These are phyloP conservation scores for Aspergillus bridgeri DNA, from an alignment of 495 filamentous ascomycete species.

Conservation along the genomic window DNA sequence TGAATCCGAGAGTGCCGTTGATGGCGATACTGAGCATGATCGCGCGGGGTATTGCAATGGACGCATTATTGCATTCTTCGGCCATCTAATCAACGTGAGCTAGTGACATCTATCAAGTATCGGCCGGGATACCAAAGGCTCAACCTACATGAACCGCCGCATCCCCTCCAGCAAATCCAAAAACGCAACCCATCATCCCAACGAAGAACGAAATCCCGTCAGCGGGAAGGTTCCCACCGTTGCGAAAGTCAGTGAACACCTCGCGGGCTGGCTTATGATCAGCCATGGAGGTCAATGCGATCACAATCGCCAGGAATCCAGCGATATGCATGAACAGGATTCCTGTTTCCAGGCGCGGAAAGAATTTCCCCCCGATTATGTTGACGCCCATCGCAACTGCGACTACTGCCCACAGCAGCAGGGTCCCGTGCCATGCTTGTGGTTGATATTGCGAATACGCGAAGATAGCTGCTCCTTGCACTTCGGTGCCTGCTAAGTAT, in stretches of 20 bases:
- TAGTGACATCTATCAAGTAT: background rate
- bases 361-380: slow-evolving; percentile 30
- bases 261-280: slow-evolving; percentile 33
- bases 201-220: slow-evolving; percentile 42
- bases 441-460: slow-evolving; percentile 33
- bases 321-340: slow-evolving; percentile 47
- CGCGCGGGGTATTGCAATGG: slow-evolving; percentile 42
- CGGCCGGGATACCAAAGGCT: no score
- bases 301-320: slow-evolving; percentile 49
- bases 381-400: slow-evolving; percentile 40
- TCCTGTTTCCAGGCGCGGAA: slow-evolving; percentile 42
- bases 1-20: slow-evolving; percentile 47
- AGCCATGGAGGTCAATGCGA: slow-evolving; percentile 45
- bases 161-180: slow-evolving; percentile 38
- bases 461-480: slow-evolving; percentile 41
- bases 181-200: slow-evolving; percentile 37
- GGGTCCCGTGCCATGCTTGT: slow-evolving; percentile 37
- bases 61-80: slow-evolving; percentile 49
- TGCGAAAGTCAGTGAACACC: slow-evolving; percentile 47
- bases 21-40: slow-evolving; percentile 44
- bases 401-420: slow-evolving; percentile 41
- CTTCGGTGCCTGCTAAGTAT: slow-evolving; percentile 39
- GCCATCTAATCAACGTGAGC: slow-evolving; percentile 37
- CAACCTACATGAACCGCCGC: slow-evolving; percentile 36
- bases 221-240: slow-evolving; percentile 41